Base-by-base conservation (phyloP, 352 stramenopile species). In the Phytopythium montanum region DNA sequence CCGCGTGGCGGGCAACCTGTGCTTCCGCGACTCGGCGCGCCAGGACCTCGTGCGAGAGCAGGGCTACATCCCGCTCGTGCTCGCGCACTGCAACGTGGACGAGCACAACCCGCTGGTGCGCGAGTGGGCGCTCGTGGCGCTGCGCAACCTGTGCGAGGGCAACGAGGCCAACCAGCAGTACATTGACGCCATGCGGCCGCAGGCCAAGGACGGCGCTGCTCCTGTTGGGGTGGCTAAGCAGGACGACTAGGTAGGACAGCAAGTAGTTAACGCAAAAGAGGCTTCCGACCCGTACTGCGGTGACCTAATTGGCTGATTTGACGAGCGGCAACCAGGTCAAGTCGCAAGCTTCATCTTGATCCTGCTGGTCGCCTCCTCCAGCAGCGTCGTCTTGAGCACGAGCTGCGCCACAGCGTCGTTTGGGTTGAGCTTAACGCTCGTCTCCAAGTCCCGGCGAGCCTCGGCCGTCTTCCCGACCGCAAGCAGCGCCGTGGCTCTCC, bases 61-160 rank as follows among this genome's bases (percentile, higher is more conserved):
- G 25, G 85, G 85, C 1, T 89, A 78, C 56, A 64, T 97, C 13
- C 72, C 75, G 25, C 69, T 97, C 26, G 83, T 97, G 58, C 79
- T 97, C 10, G 94, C 90, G 64, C 88, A 96, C 67, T 97, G 90
- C 64, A 95, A 93, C 66, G 77, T 96, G 10, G 88, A 97, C 59
- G 83, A 94, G 54, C 68, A 64, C 3, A 97, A 95, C 46, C 88
- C 88, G 18, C 64, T 97, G 57, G 75, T 97, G 28, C 87, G 89
- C 19, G 90, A 97, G 62, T 97, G 88, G 87, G 91, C 82, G 2
- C 79, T 97, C 34, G 83, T 97, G 5, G 85, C 88, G 33, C 53
- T 97, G 50, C 86, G 90, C 31, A 95, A 97, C 63, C 51, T 97
- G 49, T 97, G 88, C 53, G 90, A 96, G 54, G 87, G 85, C 6